A percentile compares a stretch with the other conserved stretches of the same genome.
These are phyloP conservation scores for Russula sp. DNA, from an alignment of 768 basidiomycete genomes.

Conservation along the genomic window DNA sequence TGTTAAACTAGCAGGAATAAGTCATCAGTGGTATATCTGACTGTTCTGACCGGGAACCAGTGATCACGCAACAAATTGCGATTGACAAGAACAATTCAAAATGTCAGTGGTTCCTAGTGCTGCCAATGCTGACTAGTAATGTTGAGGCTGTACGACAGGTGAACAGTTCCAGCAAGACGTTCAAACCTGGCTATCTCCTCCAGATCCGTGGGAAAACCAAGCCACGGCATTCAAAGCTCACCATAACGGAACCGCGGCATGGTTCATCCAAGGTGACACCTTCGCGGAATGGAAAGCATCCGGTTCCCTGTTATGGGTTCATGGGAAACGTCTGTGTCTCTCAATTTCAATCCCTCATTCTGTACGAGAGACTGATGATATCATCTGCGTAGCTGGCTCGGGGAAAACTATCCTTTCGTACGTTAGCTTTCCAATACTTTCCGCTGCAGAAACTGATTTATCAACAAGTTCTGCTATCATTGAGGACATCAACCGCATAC, in stretches of 20 bases:
- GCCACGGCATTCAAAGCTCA: neutral
- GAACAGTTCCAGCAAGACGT: neutral
- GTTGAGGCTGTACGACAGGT: neutral
- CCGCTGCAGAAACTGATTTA: neutral
- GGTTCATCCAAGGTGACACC: neutral
- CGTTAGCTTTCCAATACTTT: neutral
- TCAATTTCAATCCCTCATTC: too few species aligned
- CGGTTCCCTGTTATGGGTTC: neutral
- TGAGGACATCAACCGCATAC: neutral
- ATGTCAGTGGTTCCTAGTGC: neutral
- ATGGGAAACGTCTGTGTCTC: neutral
- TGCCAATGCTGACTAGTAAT: neutral
- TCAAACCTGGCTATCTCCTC: neutral
- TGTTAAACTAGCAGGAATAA: neutral
- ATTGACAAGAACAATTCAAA: neutral
- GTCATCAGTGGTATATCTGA: neutral
- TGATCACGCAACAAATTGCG: neutral
- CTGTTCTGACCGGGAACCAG: neutral
- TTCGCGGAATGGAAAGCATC: neutral
- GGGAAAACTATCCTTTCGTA: neutral
- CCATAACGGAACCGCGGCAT: neutral
- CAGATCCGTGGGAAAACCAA: conserved; percentile 3
- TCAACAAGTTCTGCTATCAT: neutral
- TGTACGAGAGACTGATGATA: neutral
- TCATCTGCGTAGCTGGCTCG: neutral